Evolutionary conservation across 352 stramenopile genomes (phyloP), one percentile per base, ranked within the genome.

Genomic region (Elongisporangium senticosum): DNA sequence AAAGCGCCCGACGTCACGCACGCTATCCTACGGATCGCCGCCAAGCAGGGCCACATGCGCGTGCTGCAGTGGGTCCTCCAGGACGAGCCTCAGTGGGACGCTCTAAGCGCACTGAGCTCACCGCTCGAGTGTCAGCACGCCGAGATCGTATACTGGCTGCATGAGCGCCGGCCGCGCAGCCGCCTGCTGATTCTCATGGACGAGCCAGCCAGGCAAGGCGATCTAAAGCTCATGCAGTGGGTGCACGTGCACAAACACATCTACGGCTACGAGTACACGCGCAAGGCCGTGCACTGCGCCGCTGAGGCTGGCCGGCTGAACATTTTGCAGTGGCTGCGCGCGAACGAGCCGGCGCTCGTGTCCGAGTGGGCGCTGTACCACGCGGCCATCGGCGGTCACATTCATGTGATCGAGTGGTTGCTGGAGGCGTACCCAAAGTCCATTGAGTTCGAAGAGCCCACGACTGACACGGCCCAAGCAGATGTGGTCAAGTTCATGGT

Each of bases 211-310:
- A 62, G 48, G 33, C 62, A 58, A 37, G 71, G 71, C n/a, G 61
- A 79, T 37, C 53, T 79, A 37, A 59, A 68, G 17, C 47, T 80
- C 20, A 54, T 80, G 43, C 68, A 75, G 26, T 80, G 72, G 72
- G 54, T 80, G 8, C 71, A 77, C 20, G 23, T 13, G 7, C 56
- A 76, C 49, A 63, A 71, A 43, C 33, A 43, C 33, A 43, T 43
- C 33, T 43, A 43, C 33, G 33, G 33, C 10, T 43, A 43, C 13
- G 33, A 43, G 11, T 43, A 43, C 33, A 43, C 33, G 33, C 33
- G 33, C 33, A 43, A 43, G 33, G 33, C 33, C 33, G 33, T 43
- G 33, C 33, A 43, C 11, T 43, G 33, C 33, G 33, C 33, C 15
- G 33, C 33, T 1, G 33, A 43, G 33, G 33, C 33, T 10, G 33